A percentile compares a stretch with the other conserved stretches of the same genome.
Evolutionary conservation across 2,329 filamentous ascomycete species (phyloP).

Genomic region (Verticillium dahliae): DNA sequence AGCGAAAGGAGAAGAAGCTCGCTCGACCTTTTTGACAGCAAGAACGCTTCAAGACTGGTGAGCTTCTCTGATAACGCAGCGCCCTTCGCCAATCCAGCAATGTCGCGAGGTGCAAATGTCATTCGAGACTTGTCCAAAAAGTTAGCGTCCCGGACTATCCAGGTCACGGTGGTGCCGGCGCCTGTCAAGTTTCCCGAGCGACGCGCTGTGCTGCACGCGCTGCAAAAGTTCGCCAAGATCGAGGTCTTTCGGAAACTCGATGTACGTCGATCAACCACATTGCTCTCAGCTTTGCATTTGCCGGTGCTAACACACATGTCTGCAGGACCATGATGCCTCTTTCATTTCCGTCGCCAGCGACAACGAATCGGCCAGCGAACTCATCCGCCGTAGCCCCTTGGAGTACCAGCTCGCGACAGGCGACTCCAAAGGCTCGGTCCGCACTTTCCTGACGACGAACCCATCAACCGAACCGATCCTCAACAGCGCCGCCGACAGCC

Average conservation of each 20-base stretch:
- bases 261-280: slow-evolving; percentile 16
- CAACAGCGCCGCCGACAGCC: neutral
- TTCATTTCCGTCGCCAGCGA: slow-evolving; percentile 44
- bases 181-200: slow-evolving; percentile 48
- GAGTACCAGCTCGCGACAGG: slow-evolving; percentile 33
- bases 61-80: neutral
- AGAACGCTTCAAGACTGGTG: neutral
- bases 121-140: slow-evolving; percentile 6
- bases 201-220: slow-evolving; percentile 44
- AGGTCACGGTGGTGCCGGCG: slow-evolving; percentile 43
- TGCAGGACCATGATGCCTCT: slow-evolving; percentile 38
- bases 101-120: slow-evolving; percentile 3
- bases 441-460: slow-evolving; percentile 21
- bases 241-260: slow-evolving; percentile 46
- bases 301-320: neutral
- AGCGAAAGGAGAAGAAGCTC: neutral
- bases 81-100: neutral
- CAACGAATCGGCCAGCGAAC: slow-evolving; percentile 26
- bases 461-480: slow-evolving; percentile 7
- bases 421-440: slow-evolving; percentile 15
- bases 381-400: slow-evolving; percentile 41
- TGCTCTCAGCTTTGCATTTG: neutral
- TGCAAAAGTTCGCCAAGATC: slow-evolving; percentile 42
- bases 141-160: slow-evolving; percentile 30
- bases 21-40: neutral